Evolutionary conservation across 2,329 filamentous ascomycete genomes (phyloP).

Genomic region (Pseudogymnoascus sp.): DNA sequence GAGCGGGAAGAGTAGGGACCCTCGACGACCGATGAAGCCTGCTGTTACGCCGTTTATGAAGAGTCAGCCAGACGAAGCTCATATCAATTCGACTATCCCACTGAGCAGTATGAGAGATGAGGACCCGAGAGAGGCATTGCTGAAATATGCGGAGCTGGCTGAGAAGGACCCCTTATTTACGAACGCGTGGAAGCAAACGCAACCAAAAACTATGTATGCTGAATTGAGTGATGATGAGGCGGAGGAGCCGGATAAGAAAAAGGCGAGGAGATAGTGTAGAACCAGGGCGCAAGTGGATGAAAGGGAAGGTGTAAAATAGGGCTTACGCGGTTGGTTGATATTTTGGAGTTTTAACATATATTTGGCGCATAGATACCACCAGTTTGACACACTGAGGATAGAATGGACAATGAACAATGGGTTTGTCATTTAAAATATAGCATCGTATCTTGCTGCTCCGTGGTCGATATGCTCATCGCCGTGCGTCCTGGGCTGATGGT

Average conservation of each 20-base stretch:
- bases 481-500: neutral
- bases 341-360: conserved; percentile 5
- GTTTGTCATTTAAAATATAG: neutral
- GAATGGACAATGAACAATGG: neutral
- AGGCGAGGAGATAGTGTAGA: neutral
- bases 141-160: conserved; percentile 92
- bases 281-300: neutral
- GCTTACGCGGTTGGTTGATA: neutral
- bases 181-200: conserved; percentile 83
- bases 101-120: conserved; percentile 91
- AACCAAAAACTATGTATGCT: conserved; percentile 86
- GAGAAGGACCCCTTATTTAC: conserved; percentile 93
- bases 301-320: neutral
- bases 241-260: conserved; percentile 32
- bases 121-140: conserved; percentile 83
- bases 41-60: conserved; percentile 84
- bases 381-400: neutral
- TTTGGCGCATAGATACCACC: conserved; percentile 4
- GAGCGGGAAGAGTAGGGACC: conserved; percentile 71
- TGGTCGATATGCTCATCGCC: neutral
- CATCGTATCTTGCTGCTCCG: neutral
- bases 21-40: conserved; percentile 76
- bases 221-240: conserved; percentile 82
- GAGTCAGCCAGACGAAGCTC: conserved; percentile 79
- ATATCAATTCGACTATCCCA: conserved; percentile 82